phyloP scores from a whole-genome alignment of 441 rosid species.

The Geranium incanum region DNA sequence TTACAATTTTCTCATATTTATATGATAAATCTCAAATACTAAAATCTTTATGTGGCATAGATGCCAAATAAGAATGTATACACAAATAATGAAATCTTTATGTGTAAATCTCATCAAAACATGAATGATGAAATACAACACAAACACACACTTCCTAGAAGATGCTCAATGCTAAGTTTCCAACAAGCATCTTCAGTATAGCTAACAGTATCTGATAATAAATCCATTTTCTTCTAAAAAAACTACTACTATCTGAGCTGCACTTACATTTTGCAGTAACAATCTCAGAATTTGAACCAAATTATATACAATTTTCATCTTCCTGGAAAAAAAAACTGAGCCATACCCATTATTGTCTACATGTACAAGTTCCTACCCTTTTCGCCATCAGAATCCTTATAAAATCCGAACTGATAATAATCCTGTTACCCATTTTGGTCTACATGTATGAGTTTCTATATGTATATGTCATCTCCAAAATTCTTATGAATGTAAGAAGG shows the following conservation, averaged over 20 bases:
- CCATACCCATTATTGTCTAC: not conserved
- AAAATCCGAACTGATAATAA: too few relatives aligned
- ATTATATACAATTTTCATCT: not conserved
- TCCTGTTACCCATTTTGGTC: not conserved
- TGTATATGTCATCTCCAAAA: not conserved
- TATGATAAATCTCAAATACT: too few relatives aligned
- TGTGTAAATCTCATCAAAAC: not conserved
- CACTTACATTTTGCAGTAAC: not conserved
- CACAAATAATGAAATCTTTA: not conserved
- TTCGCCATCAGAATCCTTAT: too few relatives aligned
- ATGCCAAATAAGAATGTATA: not conserved
- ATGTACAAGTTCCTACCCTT: not conserved
- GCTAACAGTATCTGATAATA: not conserved
- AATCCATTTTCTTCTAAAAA: too few relatives aligned
- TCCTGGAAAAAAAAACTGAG: not conserved
- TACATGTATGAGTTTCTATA: not conserved
- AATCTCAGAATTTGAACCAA: not conserved
- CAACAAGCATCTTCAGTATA: not conserved
- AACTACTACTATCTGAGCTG: not conserved
- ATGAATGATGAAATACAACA: too few relatives aligned
- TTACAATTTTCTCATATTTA: too few relatives aligned
- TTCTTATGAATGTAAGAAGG: not conserved
- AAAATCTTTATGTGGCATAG: too few relatives aligned
- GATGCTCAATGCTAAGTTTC: not conserved
- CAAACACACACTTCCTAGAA: not conserved